Evolutionary conservation across 495 filamentous ascomycete genomes (phyloP), one percentile per base, ranked within the genome.

Genomic region (Penicillium paradoxum): DNA sequence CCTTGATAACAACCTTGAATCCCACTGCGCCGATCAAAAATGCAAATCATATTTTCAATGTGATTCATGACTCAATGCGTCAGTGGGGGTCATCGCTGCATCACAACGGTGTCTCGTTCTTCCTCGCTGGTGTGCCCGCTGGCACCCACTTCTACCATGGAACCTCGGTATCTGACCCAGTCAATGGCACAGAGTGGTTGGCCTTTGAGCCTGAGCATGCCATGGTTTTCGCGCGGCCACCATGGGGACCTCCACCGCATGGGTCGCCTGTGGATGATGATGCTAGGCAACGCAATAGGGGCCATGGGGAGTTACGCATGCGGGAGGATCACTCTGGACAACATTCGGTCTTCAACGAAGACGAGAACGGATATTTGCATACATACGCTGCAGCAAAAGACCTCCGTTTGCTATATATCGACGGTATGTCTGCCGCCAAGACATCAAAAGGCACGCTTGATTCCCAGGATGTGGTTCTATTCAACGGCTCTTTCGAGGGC

Each of bases 141-240:
- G 80, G 79, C 13, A 82, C 80, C 0, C 69, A 78, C n/a, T 63
- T 88, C 2, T 84, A 87, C 60, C 85, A 88, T 58, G 85, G 85
- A 11, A 77, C 73, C 6, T 48, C 54, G 11, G 59, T 30, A 2
- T 42, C 59, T 0, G 62, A 68, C 9, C 66, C 73, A 0, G 71
- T 84, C 0, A 69, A 66, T 6, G 77, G 74, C 0, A 76, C 74
- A 1, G 83, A 88, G 55, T 88, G 85, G 84, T 71, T 88, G 0
- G 84, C 85, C 0, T 87, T 87, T 56, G 85, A 87, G 58, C 80
- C 83, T 10, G 83, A 87, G 54, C 84, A 87, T 67, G 80, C 83
- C 0, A 67, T 85, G 62, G 58, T 72, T 6, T 88, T 87, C 61
- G 47, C 69, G 14, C 58, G 59, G 10, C 49, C 65, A 32, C 58